These are phyloP conservation scores for Aeschynomene evenia DNA, from an alignment of 306 rosid species.

Conservation along the genomic window DNA sequence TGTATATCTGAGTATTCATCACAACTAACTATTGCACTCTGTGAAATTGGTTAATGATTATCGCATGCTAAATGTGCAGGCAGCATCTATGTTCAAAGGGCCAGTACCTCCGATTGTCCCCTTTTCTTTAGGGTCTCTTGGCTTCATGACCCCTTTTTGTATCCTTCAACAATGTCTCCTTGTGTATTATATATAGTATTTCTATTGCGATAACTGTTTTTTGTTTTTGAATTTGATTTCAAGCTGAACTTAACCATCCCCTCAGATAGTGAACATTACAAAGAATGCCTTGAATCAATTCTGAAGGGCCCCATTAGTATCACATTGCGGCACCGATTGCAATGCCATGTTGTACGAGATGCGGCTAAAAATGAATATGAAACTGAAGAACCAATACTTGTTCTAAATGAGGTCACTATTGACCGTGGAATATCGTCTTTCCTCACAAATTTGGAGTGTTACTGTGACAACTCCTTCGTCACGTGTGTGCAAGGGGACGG, in stretches of 20 bases:
- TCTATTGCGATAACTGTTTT: background rate
- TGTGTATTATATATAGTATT: slow-evolving; percentile 3
- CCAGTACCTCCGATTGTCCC: slow-evolving; percentile 97
- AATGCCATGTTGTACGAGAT: slow-evolving; percentile 80
- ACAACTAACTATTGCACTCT: slow-evolving; percentile 1
- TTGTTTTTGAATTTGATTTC: slow-evolving; percentile 26
- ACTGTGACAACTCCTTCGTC: slow-evolving; percentile 86
- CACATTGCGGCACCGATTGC: slow-evolving; percentile 80
- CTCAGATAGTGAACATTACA: slow-evolving; percentile 83
- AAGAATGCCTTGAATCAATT: slow-evolving; percentile 73
- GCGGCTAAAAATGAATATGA: slow-evolving; percentile 74
- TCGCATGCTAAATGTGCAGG: slow-evolving; percentile 57
- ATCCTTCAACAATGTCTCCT: slow-evolving; percentile 52
- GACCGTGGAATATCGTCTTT: slow-evolving; percentile 96
- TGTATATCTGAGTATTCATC: background rate
- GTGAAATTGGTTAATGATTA: slow-evolving; percentile 1
- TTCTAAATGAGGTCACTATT: slow-evolving; percentile 87
- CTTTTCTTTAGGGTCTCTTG: slow-evolving; percentile 92
- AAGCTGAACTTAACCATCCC: slow-evolving; percentile 58
- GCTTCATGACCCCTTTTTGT: slow-evolving; percentile 97
- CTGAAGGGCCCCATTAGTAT: slow-evolving; percentile 89
- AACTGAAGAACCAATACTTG: slow-evolving; percentile 88
- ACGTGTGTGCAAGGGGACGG: slow-evolving; percentile 98
- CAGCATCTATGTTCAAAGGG: slow-evolving; percentile 97
- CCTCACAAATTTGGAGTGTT: slow-evolving; percentile 93